A percentile compares a stretch with the other conserved stretches of the same genome.
phyloP scores from a whole-genome alignment of 179 eudicot genomes.

The Carnegiea gigantea region DNA sequence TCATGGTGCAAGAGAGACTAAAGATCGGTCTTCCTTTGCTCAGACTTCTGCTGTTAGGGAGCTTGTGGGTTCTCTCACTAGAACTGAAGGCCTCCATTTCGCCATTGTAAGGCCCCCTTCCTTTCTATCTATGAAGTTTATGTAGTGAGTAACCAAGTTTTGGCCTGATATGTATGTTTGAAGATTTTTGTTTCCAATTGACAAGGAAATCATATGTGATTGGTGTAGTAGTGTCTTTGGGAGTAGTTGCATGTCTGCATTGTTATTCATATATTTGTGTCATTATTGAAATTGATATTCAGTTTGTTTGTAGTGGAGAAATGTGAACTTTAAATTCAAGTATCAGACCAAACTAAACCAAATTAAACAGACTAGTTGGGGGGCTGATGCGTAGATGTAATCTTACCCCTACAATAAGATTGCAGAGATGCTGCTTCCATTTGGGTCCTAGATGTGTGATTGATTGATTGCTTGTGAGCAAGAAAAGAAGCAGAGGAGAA shows the following conservation, averaged over 20 bases:
- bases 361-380: too few species aligned
- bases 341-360: background rate
- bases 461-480: background rate
- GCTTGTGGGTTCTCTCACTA: slow-evolving; percentile 33
- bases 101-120: slow-evolving; percentile 27
- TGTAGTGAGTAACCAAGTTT: background rate
- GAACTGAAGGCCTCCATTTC: slow-evolving; percentile 31
- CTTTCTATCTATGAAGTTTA: background rate
- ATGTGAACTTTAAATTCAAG: background rate
- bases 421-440: background rate
- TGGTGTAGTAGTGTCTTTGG: background rate
- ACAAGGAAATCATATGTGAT: background rate
- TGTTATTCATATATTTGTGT: background rate
- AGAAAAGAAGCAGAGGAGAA: background rate
- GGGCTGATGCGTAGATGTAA: background rate
- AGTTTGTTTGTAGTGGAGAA: background rate
- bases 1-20: slow-evolving; percentile 25
- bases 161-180: background rate
- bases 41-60: slow-evolving; percentile 35
- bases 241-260: background rate
- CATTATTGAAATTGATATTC: background rate
- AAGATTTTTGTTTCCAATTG: background rate
- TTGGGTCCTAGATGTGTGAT: background rate
- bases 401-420: background rate
- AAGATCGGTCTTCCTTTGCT: slow-evolving; percentile 26